Evolutionary conservation across 2,329 filamentous ascomycete species (phyloP), one percentile per base, ranked within the genome.

Genomic region (Penicillium carneum): DNA sequence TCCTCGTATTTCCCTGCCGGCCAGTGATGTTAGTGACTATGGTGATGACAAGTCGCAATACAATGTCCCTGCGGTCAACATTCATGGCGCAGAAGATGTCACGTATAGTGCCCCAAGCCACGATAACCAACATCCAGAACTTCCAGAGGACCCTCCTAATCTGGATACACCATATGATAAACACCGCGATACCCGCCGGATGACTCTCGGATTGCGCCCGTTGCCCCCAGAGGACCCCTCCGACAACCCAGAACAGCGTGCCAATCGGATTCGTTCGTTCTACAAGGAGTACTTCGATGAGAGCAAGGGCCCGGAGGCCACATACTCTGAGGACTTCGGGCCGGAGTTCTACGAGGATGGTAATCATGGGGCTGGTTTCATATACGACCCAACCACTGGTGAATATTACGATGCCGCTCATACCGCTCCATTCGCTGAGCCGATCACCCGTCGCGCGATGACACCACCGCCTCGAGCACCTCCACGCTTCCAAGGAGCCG

Each of bases 281-380:
- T 99, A 99, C 83, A 97, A 97, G 82, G 95, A 99, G 76, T 99
- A 99, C 81, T 99, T 99, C 71, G 95, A 98, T 68, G 94, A 97
- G 43, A 87, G 83, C 61, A 91, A 88, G 74, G 80, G 79, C 43
- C 69, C 75, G 63, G 80, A 80, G 38, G 80, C 68, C 33, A 69
- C 81, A 42, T 91, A 93, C 76, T 89, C 91, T 64, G 90, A 93
- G 71, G 90, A 94, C 70, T 91, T 92, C 71, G 88, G 90, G 61
- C 81, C 86, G 20, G 86, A 88, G 65, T 92, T 90, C 73, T 82
- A 88, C 48, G 86, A 84, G n/a, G 89, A 92, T 59, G 64, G 60
- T n/a, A 33, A 41, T 23, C 43, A 49, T n/a, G 36, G 41, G 1
- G 51, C 31, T 31, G 85, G 86, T 26, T 81, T 74, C 45, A 70